phyloP scores from a whole-genome alignment of 2,329 filamentous ascomycete species.

The Aspergillus carbonarius region DNA sequence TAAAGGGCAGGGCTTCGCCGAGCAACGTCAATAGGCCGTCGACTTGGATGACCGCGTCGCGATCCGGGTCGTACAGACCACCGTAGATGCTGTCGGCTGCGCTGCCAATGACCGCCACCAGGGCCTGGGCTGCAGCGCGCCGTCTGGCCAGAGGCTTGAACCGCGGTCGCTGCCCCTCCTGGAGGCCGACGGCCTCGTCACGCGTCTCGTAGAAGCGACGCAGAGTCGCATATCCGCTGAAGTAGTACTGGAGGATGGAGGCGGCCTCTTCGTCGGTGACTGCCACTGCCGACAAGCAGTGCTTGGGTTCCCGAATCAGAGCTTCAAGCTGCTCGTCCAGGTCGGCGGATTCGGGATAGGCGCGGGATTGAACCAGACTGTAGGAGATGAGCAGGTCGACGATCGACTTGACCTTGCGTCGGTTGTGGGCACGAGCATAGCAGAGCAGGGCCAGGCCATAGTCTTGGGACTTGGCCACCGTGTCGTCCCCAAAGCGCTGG shows the following conservation, averaged over 20 bases:
- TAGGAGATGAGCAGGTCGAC: constrained; percentile 84
- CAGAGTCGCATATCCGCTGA: constrained; percentile 89
- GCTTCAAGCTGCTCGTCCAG: constrained; percentile 70
- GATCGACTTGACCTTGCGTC: constrained; percentile 77
- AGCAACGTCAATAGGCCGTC: constrained; percentile 82
- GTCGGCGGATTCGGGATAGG: constrained; percentile 69
- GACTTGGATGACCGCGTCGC: constrained; percentile 81
- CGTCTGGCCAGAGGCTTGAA: constrained; percentile 60
- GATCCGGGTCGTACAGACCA: constrained; percentile 77
- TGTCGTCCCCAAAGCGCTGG: constrained; percentile 78
- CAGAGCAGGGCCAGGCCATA: constrained; percentile 89
- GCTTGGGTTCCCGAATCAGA: constrained; percentile 70
- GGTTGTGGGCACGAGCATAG: constrained; percentile 80
- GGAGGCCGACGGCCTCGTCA: constrained; percentile 59
- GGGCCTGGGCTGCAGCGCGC: constrained; percentile 68
- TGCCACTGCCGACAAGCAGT: constrained; percentile 70
- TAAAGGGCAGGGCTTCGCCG: constrained; percentile 77
- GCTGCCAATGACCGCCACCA: constrained; percentile 81
- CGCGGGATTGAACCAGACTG: constrained; percentile 79
- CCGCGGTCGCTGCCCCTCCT: constrained; percentile 41
- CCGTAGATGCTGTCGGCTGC: constrained; percentile 89
- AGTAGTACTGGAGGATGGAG: constrained; percentile 75
- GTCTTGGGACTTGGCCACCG: constrained; percentile 69
- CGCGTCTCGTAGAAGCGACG: constrained; percentile 88
- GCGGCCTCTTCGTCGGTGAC: constrained; percentile 77